phyloP scores from a whole-genome alignment of 2,329 filamentous ascomycete genomes.

The Ustilaginoidea virens region DNA sequence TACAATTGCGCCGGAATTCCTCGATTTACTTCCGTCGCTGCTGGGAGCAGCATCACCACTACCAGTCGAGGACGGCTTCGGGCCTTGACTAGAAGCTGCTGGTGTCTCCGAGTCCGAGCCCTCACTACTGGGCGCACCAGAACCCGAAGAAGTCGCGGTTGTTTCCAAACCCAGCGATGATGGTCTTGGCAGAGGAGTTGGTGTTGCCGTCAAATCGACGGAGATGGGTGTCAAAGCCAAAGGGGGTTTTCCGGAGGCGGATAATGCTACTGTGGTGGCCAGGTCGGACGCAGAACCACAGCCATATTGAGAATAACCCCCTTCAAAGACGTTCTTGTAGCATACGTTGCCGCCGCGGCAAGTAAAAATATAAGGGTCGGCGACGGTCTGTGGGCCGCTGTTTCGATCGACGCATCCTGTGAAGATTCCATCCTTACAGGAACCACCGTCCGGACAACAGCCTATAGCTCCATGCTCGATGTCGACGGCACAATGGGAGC shows the following conservation, averaged over 20 bases:
- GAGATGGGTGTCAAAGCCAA: slow-evolving; percentile 22
- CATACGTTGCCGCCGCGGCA: slow-evolving; percentile 36
- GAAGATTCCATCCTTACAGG: slow-evolving; percentile 39
- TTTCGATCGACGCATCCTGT: slow-evolving; percentile 40
- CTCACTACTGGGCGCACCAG: slow-evolving; percentile 2
- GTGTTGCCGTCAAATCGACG: slow-evolving; percentile 23
- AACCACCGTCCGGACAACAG: slow-evolving; percentile 36
- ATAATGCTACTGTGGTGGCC: slow-evolving; percentile 31
- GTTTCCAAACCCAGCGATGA: slow-evolving; percentile 22
- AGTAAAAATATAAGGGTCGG: slow-evolving; percentile 41
- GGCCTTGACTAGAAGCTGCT: slow-evolving; percentile 3
- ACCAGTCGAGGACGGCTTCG: slow-evolving; percentile 6
- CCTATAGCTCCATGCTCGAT: slow-evolving; percentile 32
- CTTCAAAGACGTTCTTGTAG: slow-evolving; percentile 38
- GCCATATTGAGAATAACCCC: slow-evolving; percentile 40
- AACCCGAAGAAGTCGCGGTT: slow-evolving; percentile 5
- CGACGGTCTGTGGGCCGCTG: slow-evolving; percentile 31
- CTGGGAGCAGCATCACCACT: slow-evolving; percentile 13
- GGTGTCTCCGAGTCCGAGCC: not conserved
- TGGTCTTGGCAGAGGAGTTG: slow-evolving; percentile 23
- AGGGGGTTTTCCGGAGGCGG: slow-evolving; percentile 24
- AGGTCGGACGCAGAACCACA: slow-evolving; percentile 33
- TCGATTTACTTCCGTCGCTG: slow-evolving; percentile 12
- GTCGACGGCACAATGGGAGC: slow-evolving; percentile 43
- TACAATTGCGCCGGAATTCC: slow-evolving; percentile 33